Evolutionary conservation across 2,329 filamentous ascomycete species (phyloP).

Genomic region (Fusarium sublunatum): DNA sequence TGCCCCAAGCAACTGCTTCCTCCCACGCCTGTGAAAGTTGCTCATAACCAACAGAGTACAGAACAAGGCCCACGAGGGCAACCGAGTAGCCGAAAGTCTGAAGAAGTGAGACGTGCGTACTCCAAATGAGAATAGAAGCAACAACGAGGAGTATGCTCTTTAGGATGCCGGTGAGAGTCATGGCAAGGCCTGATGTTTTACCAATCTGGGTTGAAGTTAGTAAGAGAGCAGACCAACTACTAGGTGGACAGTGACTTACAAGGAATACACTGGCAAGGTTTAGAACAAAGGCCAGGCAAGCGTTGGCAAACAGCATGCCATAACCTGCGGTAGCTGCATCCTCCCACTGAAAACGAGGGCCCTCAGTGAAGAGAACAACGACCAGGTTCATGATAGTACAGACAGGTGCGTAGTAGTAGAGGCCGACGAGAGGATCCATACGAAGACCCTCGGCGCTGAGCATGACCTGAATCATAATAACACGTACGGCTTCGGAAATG

Average conservation of each 20-base stretch:
- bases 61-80: slow-evolving; percentile 65
- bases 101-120: slow-evolving; percentile 74
- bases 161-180: slow-evolving; percentile 86
- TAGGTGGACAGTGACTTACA: slow-evolving; percentile 63
- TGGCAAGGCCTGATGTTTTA: slow-evolving; percentile 86
- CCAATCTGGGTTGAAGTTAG: slow-evolving; percentile 72
- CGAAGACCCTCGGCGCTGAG: slow-evolving; percentile 80
- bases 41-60: slow-evolving; percentile 60
- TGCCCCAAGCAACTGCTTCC: slow-evolving; percentile 41
- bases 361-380: slow-evolving; percentile 76
- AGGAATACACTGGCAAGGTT: slow-evolving; percentile 89
- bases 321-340: slow-evolving; percentile 75
- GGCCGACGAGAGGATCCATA: slow-evolving; percentile 88
- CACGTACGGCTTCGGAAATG: slow-evolving; percentile 80
- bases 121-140: slow-evolving; percentile 81
- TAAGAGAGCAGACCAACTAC: neutral
- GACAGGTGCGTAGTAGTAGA: slow-evolving; percentile 90
- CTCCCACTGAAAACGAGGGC: slow-evolving; percentile 71
- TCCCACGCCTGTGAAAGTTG: slow-evolving; percentile 46
- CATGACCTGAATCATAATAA: slow-evolving; percentile 88
- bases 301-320: slow-evolving; percentile 76
- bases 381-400: slow-evolving; percentile 84
- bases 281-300: slow-evolving; percentile 80
- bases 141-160: slow-evolving; percentile 88
- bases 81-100: slow-evolving; percentile 84